Percentiles rank a stretch among this genome's conserved stretches.
Conservation (phyloP, 2,329 filamentous ascomycete species). For the Cladobotryum mycophilum region DNA sequence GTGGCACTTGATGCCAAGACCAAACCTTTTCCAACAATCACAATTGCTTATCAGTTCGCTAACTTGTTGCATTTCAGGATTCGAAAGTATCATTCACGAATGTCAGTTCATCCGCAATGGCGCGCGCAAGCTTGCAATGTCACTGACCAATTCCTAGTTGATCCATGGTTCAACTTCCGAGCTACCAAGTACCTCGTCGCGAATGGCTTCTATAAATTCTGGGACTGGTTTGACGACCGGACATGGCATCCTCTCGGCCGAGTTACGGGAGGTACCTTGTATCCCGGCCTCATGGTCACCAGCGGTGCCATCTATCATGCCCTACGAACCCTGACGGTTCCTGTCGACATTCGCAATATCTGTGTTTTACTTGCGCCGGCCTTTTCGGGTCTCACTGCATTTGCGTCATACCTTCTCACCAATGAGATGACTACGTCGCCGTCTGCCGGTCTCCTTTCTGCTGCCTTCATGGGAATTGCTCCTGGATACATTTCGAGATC, state of each 20-base stretch:
- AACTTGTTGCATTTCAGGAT: constrained; percentile 51
- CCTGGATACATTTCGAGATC: constrained; percentile 97
- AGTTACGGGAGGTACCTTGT: constrained; percentile 97
- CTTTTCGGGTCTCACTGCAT: constrained; percentile 89
- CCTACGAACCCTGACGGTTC: constrained; percentile 80
- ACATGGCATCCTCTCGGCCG: constrained; percentile 99
- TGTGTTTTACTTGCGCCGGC: constrained; percentile 92
- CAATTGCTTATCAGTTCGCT: constrained; percentile 18
- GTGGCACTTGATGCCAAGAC: not conserved
- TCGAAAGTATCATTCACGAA: constrained; percentile 99
- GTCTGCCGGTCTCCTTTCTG: constrained; percentile 89
- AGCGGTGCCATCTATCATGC: constrained; percentile 94
- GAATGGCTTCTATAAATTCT: constrained; percentile 97
- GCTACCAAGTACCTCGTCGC: constrained; percentile 96
- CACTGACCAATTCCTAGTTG: constrained; percentile 54
- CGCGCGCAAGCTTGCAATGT: not conserved
- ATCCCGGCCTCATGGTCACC: constrained; percentile 98
- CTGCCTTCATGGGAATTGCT: constrained; percentile 93
- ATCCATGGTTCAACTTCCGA: constrained; percentile 99
- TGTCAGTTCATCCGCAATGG: constrained; percentile 55
- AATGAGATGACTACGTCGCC: constrained; percentile 96
- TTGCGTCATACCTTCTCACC: constrained; percentile 89
- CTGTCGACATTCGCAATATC: constrained; percentile 97
- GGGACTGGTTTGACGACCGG: constrained; percentile 99
- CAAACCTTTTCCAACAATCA: constrained; percentile 1